Evolutionary conservation across 495 filamentous ascomycete genomes (phyloP).

Genomic region (Alectoria sarmentosa): DNA sequence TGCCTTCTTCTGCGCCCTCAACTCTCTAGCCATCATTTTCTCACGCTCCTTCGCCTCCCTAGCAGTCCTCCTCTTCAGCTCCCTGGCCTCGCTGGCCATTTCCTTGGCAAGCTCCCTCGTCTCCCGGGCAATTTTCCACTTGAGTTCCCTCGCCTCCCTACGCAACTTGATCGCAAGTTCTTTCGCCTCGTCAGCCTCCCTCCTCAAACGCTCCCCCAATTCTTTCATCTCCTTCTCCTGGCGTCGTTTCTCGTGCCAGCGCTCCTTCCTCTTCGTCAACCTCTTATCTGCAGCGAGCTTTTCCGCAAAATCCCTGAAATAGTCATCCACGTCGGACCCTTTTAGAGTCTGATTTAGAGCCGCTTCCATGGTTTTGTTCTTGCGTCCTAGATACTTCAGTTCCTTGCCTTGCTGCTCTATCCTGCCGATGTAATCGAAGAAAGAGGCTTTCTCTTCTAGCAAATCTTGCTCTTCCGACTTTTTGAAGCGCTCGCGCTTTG

Average conservation of each 20-base stretch:
- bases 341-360: background rate
- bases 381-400: background rate
- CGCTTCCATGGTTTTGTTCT: background rate
- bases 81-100: background rate
- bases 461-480: slow-evolving; percentile 2
- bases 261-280: background rate
- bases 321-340: background rate
- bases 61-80: background rate
- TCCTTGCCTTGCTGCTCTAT: background rate
- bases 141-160: background rate
- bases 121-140: background rate
- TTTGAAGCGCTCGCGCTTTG: slow-evolving; percentile 4
- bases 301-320: background rate
- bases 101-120: background rate
- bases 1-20: background rate
- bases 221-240: background rate
- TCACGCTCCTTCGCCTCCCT: background rate
- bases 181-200: background rate
- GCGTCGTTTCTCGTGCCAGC: background rate
- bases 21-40: background rate
- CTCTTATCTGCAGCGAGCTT: background rate
- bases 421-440: background rate
- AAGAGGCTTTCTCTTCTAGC: background rate
- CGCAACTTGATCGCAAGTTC: background rate
- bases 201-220: background rate